Percentiles rank a stretch among this genome's conserved stretches.
Evolutionary conservation across 768 basidiomycete species (phyloP).

Genomic region (Glaciozyma martinii): DNA sequence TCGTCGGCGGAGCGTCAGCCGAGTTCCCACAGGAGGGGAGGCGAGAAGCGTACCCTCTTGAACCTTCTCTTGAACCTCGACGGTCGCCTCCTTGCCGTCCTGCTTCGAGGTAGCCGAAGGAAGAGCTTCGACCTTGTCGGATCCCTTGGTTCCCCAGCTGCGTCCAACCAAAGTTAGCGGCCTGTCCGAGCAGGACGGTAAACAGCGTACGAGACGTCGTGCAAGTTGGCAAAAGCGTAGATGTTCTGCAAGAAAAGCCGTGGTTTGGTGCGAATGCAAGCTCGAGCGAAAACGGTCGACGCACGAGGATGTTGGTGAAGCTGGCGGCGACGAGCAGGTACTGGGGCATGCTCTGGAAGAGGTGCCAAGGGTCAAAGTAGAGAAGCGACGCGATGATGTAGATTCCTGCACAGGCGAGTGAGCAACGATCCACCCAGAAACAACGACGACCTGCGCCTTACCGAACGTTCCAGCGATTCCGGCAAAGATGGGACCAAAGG

Average conservation of each 20-base stretch:
- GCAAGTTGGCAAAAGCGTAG: constrained; percentile 94
- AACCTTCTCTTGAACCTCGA: constrained; percentile 71
- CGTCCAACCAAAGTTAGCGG: constrained; percentile 50
- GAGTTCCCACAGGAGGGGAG: background rate
- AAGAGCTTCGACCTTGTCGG: constrained; percentile 84
- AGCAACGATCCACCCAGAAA: constrained; percentile 66
- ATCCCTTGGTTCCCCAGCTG: constrained; percentile 84
- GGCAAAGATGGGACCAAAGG: constrained; percentile 33
- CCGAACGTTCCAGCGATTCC: constrained; percentile 35
- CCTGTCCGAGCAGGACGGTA: background rate
- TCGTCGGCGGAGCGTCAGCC: constrained; percentile 16
- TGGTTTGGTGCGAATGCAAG: background rate
- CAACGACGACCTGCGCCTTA: constrained; percentile 46
- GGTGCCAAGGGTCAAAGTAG: constrained; percentile 83
- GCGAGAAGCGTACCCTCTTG: constrained; percentile 44
- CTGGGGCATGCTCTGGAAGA: constrained; percentile 88
- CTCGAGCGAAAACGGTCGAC: background rate
- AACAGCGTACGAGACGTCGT: constrained; percentile 49
- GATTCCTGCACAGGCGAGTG: constrained; percentile 71
- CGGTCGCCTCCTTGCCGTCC: constrained; percentile 59
- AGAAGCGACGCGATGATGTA: constrained; percentile 34
- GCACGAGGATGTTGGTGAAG: constrained; percentile 68
- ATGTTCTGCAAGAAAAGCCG: constrained; percentile 50
- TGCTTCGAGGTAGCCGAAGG: constrained; percentile 78
- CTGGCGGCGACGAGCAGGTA: constrained; percentile 83